Evolutionary conservation across 1,284 basidiomycete species (phyloP).

Genomic region (Tilletia setariae): DNA sequence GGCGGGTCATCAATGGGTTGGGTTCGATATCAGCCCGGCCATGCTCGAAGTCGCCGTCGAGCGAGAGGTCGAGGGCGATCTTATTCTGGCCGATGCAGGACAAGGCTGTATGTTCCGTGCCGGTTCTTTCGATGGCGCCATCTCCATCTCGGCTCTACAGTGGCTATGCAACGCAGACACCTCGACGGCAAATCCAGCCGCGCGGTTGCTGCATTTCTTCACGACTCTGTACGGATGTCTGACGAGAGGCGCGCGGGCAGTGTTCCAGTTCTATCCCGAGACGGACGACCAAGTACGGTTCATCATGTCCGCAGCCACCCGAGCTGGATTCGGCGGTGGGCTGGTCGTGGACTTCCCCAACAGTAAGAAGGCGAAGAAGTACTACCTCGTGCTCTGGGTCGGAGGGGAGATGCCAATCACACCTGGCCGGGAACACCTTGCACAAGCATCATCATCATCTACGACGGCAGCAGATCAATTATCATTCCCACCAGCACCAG

Average conservation of each 20-base stretch:
- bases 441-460: not conserved
- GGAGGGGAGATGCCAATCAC: constrained; percentile 49
- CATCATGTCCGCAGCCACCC: constrained; percentile 87
- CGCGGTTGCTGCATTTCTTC: constrained; percentile 89
- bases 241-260: constrained; percentile 83
- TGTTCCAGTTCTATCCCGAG: constrained; percentile 62
- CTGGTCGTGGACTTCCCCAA: constrained; percentile 75
- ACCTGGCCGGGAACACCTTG: constrained; percentile 6
- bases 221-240: constrained; percentile 90
- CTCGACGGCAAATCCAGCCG: constrained; percentile 84
- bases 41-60: constrained; percentile 63
- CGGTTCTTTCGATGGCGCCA: constrained; percentile 94
- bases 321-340: constrained; percentile 94
- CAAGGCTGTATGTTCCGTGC: constrained; percentile 72
- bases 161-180: constrained; percentile 98
- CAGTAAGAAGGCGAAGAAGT: constrained; percentile 54
- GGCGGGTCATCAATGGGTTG: constrained; percentile 89
- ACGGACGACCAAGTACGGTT: constrained; percentile 59
- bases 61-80: constrained; percentile 50
- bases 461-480: not conserved
- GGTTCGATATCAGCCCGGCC: constrained; percentile 90
- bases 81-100: constrained; percentile 56
- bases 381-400: constrained; percentile 54
- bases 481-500: constrained; percentile 4
- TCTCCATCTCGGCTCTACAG: constrained; percentile 96